phyloP scores from a whole-genome alignment of 441 rosid genomes.

The Brassica hybrid region DNA sequence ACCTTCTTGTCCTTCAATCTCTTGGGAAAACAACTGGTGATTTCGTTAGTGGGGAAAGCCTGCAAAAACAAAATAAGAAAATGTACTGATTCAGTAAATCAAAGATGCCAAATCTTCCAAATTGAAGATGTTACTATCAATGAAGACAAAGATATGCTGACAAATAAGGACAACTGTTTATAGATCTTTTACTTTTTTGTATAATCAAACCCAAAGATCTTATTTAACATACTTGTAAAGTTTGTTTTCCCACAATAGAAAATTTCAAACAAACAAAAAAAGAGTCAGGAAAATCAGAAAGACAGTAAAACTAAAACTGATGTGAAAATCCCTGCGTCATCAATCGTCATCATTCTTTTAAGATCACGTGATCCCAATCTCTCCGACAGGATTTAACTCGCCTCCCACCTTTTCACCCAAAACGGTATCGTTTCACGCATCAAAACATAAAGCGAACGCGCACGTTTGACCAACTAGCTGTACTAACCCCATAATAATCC shows the following conservation, averaged over 20 bases:
- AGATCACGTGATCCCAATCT: slow-evolving; percentile 39
- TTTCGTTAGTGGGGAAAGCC: slow-evolving; percentile 51
- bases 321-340: no score
- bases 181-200: slow-evolving; percentile 27
- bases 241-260: slow-evolving; percentile 26
- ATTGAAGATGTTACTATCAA: no score
- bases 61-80: slow-evolving; percentile 43
- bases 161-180: slow-evolving; percentile 27
- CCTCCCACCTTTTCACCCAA: not conserved
- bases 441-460: slow-evolving; percentile 27
- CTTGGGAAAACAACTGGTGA: slow-evolving; percentile 46
- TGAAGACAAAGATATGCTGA: no score
- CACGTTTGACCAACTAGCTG: slow-evolving; percentile 42
- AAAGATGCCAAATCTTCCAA: not conserved
- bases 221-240: not conserved
- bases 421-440: slow-evolving; percentile 17
- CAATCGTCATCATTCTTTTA: slow-evolving; percentile 31
- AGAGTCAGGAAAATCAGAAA: not conserved
- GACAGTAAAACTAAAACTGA: no score
- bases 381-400: slow-evolving; percentile 40
- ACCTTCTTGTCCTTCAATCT: slow-evolving; percentile 75
- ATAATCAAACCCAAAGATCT: slow-evolving; percentile 29
- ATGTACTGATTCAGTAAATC: no score
- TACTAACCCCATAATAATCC: no score
- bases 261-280: slow-evolving; percentile 26